phyloP scores from a whole-genome alignment of 2,329 filamentous ascomycete genomes.

The Amauroascus verrucosus region DNA sequence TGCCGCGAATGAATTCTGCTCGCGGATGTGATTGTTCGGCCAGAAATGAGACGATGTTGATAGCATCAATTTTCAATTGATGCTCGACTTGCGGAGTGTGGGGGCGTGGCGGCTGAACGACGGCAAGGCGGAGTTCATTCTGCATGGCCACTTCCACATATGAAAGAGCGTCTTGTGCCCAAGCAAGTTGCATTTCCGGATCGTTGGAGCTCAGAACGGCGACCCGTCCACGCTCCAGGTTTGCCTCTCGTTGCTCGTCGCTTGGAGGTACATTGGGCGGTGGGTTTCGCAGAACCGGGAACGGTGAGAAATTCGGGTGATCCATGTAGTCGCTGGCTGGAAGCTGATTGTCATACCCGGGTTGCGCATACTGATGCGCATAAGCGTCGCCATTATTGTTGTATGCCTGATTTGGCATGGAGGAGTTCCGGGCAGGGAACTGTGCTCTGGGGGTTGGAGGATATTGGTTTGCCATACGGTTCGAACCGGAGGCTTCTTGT shows the following conservation, averaged over 20 bases:
- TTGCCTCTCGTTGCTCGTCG: constrained; percentile 87
- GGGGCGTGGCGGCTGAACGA: constrained; percentile 52
- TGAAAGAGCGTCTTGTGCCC: constrained; percentile 84
- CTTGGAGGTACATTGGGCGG: constrained; percentile 85
- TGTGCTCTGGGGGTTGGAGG: constrained; percentile 26
- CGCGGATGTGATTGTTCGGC: constrained; percentile 87
- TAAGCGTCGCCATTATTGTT: constrained; percentile 9
- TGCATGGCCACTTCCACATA: constrained; percentile 80
- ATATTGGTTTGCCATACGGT: constrained; percentile 35
- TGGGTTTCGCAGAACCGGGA: constrained; percentile 68
- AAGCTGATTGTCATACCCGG: constrained; percentile 26
- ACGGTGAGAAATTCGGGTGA: constrained; percentile 76
- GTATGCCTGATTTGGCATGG: constrained; percentile 22
- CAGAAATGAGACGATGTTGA: constrained; percentile 84
- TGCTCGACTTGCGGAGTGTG: constrained; percentile 80
- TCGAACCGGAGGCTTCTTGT: constrained; percentile 53
- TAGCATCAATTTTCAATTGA: constrained; percentile 73
- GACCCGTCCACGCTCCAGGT: constrained; percentile 71
- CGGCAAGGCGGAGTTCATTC: constrained; percentile 57
- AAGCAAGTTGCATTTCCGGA: constrained; percentile 89
- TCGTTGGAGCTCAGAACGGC: constrained; percentile 87
- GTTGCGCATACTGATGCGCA: constrained; percentile 34
- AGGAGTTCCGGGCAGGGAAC: constrained; percentile 31
- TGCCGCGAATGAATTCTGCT: constrained; percentile 85
- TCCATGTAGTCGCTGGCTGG: constrained; percentile 34